Evolutionary conservation across 2,329 filamentous ascomycete species (phyloP), one percentile per base, ranked within the genome.

Genomic region (Beauveria varroae): DNA sequence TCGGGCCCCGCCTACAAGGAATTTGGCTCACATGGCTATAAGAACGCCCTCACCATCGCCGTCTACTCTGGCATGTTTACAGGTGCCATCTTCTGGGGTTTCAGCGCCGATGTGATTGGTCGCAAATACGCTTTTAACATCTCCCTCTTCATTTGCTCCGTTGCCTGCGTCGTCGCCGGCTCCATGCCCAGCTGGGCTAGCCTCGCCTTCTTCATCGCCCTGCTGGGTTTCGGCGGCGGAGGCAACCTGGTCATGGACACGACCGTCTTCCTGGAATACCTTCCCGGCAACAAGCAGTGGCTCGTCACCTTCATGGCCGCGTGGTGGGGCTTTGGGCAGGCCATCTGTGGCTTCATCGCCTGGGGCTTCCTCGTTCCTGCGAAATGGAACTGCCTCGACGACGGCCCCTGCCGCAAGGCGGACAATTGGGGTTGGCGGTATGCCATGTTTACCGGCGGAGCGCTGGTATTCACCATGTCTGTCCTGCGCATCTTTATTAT

Each of bases 51-150:
- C 51, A 88, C 82, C 2, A 81, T 89, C 55, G 81, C 86, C 5
- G 80, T 79, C 1, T 89, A 87, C 67, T 77, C 80, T 9, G 81
- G 81, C 18, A 80, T 80, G 75, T 75, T 80, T 57, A 64, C 76
- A 0, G 82, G 86, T 1, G 85, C 85, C 18, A 69, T 89, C 28
- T 89, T 89, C 72, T 90, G 87, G 86, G 87, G 87, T 2, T 72
- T 88, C 34, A 79, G 79, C 3, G 86, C 86, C 24, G 87, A 90
- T 67, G 79, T 90, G 40, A 85, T 90, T 63, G 87, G 87, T 6
- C 79, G 87, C 49, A 82, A 83, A 64, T 84, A 83, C 65, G 87
- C 87, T 5, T 91, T 90, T 75, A 90, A 90, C 67, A 73, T 83
- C 24, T 85, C 84, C 2, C 76, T 90, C 12, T 79, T 89, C 66